Evolutionary conservation across 2,329 filamentous ascomycete genomes (phyloP), one percentile per base, ranked within the genome.

Genomic region (Alternaria dauci): DNA sequence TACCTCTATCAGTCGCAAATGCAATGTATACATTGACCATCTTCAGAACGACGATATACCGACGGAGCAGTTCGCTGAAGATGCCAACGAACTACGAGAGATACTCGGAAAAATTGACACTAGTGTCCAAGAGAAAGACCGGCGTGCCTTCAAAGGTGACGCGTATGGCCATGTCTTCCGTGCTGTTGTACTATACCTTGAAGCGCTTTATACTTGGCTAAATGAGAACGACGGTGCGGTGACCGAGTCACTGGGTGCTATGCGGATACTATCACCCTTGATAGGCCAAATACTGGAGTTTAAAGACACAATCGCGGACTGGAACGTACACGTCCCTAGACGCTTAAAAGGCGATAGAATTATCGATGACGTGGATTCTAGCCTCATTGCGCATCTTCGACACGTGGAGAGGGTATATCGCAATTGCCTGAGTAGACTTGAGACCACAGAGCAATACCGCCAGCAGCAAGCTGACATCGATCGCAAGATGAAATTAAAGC

Each of bases 351-450:
- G 63, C 7, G 71, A 73, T 3, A 56, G 66, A 7, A 55, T 74
- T 1, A 63, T 77, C 30, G 71, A 54, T 28, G 65, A 72, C 7
- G 68, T 77, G 5, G 56, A 71, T 2, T 46, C 20, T 16, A 32
- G 63, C 1, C 46, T 79, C 11, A 72, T 79, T 34, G 58, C 50
- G 1, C 76, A 73, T 1, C 63, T 79, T 9, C 65, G 73, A 18
- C 52, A 50, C 0, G 52, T 73, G 0, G 30, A 58, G 3, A 59
- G 62, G 16, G 9, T 20, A 0, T 67, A 68, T 20, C 52, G 39
- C 16, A 26, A 4, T 6, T 43, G 52, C 8, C 34, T 69, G 4
- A 26, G 26, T 25, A 38, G 53, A 9, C 58, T 73, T 1, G 47
- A 71, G 16, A 53, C 43, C 2, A 46, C 26, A 6, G 62, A 67